phyloP scores from a whole-genome alignment of 108 stramenopile species.

The Skeletonema costatum region DNA sequence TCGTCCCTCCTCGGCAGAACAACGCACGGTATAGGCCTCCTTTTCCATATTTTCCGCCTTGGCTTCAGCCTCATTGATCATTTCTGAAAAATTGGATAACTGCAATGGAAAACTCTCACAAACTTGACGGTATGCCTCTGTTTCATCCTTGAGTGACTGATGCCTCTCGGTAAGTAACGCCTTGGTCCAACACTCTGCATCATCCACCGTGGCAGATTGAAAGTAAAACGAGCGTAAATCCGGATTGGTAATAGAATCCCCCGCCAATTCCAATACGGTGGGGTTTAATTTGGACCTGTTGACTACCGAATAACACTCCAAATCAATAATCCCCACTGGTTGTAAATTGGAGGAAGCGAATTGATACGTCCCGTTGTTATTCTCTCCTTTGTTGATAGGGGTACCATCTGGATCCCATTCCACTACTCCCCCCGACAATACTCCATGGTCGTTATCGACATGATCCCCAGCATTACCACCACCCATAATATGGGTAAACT shows the following conservation, averaged over 20 bases:
- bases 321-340: constrained; percentile 94
- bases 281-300: constrained; percentile 71
- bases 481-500: constrained; percentile 29
- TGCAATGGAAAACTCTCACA: constrained; percentile 89
- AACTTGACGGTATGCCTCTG: constrained; percentile 88
- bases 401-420: constrained; percentile 13
- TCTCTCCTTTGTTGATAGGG: background rate
- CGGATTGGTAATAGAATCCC: constrained; percentile 81
- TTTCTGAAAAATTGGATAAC: constrained; percentile 65
- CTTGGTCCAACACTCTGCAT: constrained; percentile 80
- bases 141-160: constrained; percentile 82
- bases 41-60: constrained; percentile 65
- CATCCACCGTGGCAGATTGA: constrained; percentile 65
- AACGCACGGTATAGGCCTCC: constrained; percentile 73
- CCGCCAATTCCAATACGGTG: constrained; percentile 77
- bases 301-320: constrained; percentile 92
- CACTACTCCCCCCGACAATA: background rate
- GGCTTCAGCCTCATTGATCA: constrained; percentile 69
- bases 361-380: constrained; percentile 35
- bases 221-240: constrained; percentile 91
- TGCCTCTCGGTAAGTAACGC: constrained; percentile 80
- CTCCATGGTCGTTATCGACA: background rate
- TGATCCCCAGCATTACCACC: constrained; percentile 8
- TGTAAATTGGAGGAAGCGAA: constrained; percentile 50
- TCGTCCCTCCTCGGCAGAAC: constrained; percentile 67